Evolutionary conservation across 139 green algal species (phyloP), one percentile per base, ranked within the genome.

Genomic region (Tetradesmus lagerheimii): DNA sequence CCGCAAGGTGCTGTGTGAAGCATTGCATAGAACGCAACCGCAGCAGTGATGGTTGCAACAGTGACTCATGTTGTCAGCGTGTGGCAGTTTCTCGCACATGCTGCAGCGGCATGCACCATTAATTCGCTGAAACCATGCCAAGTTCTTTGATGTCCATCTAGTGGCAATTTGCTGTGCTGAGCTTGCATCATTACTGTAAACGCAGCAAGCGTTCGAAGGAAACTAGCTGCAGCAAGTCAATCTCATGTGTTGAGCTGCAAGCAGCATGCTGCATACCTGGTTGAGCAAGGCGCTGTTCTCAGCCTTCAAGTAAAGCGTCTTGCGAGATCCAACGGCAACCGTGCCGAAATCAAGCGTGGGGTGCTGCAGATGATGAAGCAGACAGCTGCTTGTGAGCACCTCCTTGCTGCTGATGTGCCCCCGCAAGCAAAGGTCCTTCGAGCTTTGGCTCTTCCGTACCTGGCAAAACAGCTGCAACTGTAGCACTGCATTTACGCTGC

Each of bases 301-400:
- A 2, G 74, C 74, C n/a, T 35, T 43, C 71, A 89, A 25, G 41
- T 89, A 89, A 31, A 84, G 15, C 20, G 85, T 89, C 20, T 77
- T 84, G 29, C 45, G 35, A 35, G 64, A 57, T 18, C 71, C 71
- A 9, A 89, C 71, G 5, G 27, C 41, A 4, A 84, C 27, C 25
- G 31, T n/a, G 34, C 41, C 71, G 43, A 84, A 89, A 53, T 89
- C 85, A 34, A 89, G 41, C 15, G 85, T 89, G 27, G 85, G 85
- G 50, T 83, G 85, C 85, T 89, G 85, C 85, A 80, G 39, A 38
- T 39, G 39, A 38, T 39, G 9, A 66, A 66, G 23, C n/a, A 41
- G 20, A 86, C 8, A 50, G 38, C 50, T n/a, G 11, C 12, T 76
- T 31, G 37, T 81, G 14, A 80, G 83, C 38, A 80, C 35, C 53